phyloP scores from a whole-genome alignment of 2,329 filamentous ascomycete species.

The Aureobasidium sp. region DNA sequence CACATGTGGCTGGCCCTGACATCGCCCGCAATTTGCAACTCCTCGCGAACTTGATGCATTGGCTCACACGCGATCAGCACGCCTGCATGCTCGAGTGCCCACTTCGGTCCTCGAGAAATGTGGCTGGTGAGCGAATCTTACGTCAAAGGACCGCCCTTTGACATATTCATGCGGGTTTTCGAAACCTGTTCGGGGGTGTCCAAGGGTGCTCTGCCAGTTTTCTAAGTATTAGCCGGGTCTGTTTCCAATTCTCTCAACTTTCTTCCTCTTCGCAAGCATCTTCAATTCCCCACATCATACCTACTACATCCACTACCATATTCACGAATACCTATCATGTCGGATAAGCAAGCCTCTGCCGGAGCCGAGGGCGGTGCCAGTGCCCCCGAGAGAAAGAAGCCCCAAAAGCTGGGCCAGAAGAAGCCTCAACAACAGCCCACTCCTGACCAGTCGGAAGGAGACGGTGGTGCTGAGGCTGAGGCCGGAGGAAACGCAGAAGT shows the following conservation, averaged over 20 bases:
- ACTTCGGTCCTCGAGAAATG: constrained; percentile 13
- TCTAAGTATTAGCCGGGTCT: constrained; percentile 12
- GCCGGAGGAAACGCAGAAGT: constrained; percentile 26
- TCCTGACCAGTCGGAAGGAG: constrained; percentile 37
- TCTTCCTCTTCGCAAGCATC: constrained; percentile 1
- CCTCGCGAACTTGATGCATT: not conserved
- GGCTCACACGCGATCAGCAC: constrained; percentile 12
- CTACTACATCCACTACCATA: constrained; percentile 18
- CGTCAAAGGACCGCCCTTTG: constrained; percentile 15
- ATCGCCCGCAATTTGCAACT: constrained; percentile 1
- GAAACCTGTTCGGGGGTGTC: constrained; percentile 14
- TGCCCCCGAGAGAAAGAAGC: constrained; percentile 35
- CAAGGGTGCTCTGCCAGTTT: constrained; percentile 1
- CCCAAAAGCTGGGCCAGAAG: constrained; percentile 41
- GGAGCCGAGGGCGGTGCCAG: constrained; percentile 17
- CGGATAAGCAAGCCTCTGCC: constrained; percentile 20
- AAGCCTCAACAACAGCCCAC: constrained; percentile 42
- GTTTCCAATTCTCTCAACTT: not conserved
- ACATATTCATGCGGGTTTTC: constrained; percentile 6
- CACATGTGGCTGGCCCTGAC: constrained; percentile 4
- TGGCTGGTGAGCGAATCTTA: constrained; percentile 16
- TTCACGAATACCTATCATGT: constrained; percentile 20
- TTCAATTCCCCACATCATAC: not conserved
- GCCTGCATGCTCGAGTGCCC: constrained; percentile 9
- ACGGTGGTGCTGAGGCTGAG: constrained; percentile 25